These are phyloP conservation scores for Penicillium sp. DNA, from an alignment of 2,329 filamentous ascomycete species.

Conservation along the genomic window DNA sequence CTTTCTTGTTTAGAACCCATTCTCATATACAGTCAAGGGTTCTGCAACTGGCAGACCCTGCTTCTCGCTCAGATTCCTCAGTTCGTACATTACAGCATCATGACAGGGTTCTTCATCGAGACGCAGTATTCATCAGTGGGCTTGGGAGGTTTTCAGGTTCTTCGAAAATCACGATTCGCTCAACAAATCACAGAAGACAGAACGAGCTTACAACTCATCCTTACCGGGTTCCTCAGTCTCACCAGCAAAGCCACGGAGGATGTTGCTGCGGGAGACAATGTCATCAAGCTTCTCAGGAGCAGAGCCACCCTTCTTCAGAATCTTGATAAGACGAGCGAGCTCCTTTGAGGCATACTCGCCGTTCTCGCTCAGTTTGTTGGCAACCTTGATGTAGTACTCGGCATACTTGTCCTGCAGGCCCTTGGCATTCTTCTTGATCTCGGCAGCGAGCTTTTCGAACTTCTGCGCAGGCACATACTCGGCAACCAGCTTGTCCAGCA, in stretches of 20 bases:
- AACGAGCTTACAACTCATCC: constrained; percentile 63
- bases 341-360: constrained; percentile 82
- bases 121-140: constrained; percentile 3
- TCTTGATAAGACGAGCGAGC: constrained; percentile 71
- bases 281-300: constrained; percentile 86
- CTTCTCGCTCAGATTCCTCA: neutral
- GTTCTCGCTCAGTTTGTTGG: constrained; percentile 78
- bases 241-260: constrained; percentile 73
- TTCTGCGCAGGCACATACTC: constrained; percentile 65
- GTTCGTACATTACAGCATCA: constrained; percentile 14
- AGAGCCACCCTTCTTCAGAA: constrained; percentile 82
- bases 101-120: constrained; percentile 3
- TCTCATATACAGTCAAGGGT: constrained; percentile 4
- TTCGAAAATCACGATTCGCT: neutral
- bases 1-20: neutral
- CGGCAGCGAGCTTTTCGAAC: constrained; percentile 63
- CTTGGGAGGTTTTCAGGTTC: neutral
- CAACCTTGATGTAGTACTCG: constrained; percentile 90
- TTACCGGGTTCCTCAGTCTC: constrained; percentile 59
- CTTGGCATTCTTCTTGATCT: constrained; percentile 70
- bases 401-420: constrained; percentile 76
- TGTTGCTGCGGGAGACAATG: constrained; percentile 80
- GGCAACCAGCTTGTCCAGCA: constrained; percentile 71
- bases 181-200: constrained; percentile 3
- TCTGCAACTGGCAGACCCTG: neutral